Percentiles rank a stretch among this genome's conserved stretches.
phyloP scores from a whole-genome alignment of 305 asterid genomes.

The Solanum hybrid region DNA sequence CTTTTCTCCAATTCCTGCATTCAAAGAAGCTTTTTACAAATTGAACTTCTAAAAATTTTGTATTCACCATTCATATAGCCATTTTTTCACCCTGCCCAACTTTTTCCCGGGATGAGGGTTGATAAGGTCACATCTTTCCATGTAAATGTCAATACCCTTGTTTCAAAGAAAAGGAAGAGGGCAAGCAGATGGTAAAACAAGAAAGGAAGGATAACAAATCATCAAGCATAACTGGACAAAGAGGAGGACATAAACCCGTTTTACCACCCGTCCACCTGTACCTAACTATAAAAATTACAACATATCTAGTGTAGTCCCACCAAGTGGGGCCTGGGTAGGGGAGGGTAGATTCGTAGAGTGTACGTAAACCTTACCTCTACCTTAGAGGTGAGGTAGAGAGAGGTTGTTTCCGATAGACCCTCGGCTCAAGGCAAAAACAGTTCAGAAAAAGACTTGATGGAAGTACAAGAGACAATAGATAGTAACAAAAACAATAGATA shows the following conservation, averaged over 20 bases:
- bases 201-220: not conserved
- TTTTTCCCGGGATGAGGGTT: not conserved
- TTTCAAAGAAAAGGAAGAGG: not conserved
- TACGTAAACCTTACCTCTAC: not conserved
- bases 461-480: not conserved
- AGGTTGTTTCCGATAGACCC: not conserved
- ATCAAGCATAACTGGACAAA: not conserved
- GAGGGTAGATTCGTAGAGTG: not conserved
- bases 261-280: not conserved
- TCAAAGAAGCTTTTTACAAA: conserved; percentile 13
- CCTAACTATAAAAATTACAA: not conserved
- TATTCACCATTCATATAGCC: not conserved
- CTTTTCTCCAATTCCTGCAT: conserved; percentile 94
- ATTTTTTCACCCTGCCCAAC: not conserved
- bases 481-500: not conserved
- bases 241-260: not conserved
- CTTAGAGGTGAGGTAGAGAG: not conserved
- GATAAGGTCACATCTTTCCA: not conserved
- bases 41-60: not conserved
- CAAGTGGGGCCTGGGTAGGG: not conserved
- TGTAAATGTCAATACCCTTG: not conserved
- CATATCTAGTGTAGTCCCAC: not conserved
- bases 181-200: not conserved
- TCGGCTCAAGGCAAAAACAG: not conserved
- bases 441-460: not conserved